Evolutionary conservation across 2,329 filamentous ascomycete species (phyloP).

Genomic region (Ilyonectria robusta): DNA sequence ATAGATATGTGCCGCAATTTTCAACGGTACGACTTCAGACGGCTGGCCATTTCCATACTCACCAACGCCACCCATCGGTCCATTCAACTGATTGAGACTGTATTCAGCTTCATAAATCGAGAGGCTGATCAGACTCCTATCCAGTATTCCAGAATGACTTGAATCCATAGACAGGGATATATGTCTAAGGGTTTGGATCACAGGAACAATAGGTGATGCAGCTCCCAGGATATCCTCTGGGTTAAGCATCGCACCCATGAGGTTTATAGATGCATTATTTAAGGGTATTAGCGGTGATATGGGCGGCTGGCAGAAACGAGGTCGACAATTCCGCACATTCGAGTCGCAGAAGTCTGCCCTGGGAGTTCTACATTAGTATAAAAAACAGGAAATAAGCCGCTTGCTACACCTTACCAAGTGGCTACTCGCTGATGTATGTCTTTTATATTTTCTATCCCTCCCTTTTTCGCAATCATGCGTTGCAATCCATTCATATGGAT

Average conservation of each 20-base stretch:
- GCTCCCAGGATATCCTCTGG: conserved; percentile 2
- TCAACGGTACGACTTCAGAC: conserved; percentile 2
- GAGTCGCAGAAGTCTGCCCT: conserved; percentile 5
- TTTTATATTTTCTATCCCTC: conserved; percentile 7
- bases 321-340: conserved; percentile 7
- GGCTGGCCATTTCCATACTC: not conserved
- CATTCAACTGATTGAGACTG: conserved; percentile 6
- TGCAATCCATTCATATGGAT: conserved; percentile 8
- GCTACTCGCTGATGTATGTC: conserved; percentile 2
- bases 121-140: conserved; percentile 3
- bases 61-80: not conserved
- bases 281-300: not conserved
- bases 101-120: conserved; percentile 8
- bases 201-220: conserved; percentile 5
- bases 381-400: not conserved
- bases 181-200: conserved; percentile 1
- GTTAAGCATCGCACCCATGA: conserved; percentile 4
- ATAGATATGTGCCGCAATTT: conserved; percentile 5
- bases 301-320: conserved; percentile 6
- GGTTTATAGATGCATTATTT: not conserved
- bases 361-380: conserved; percentile 6
- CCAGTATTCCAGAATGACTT: conserved; percentile 2
- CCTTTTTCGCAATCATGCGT: conserved; percentile 3
- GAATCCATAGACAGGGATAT: conserved; percentile 9
- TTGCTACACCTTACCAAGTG: conserved; percentile 8